phyloP scores from a whole-genome alignment of 2,329 filamentous ascomycete genomes.

The Purpureocillium lavendulum region DNA sequence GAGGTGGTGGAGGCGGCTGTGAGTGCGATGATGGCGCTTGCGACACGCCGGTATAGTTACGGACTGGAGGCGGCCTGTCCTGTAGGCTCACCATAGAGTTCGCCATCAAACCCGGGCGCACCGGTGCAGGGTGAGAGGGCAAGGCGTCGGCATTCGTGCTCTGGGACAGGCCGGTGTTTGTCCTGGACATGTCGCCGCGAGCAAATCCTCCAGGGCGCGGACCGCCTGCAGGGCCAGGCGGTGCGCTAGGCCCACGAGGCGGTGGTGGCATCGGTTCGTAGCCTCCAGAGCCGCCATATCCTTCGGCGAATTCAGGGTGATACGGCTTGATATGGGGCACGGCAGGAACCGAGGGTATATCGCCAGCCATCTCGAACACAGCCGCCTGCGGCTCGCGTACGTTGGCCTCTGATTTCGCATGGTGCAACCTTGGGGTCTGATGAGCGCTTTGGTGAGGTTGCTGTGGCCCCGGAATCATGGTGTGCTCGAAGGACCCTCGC shows the following conservation, averaged over 20 bases:
- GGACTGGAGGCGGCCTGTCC: constrained; percentile 49
- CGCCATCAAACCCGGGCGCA: constrained; percentile 54
- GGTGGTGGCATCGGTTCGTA: constrained; percentile 19
- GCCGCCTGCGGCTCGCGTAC: constrained; percentile 56
- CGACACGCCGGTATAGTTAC: constrained; percentile 44
- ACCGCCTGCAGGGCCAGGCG: constrained; percentile 13
- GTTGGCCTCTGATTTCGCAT: constrained; percentile 61
- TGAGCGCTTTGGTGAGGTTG: constrained; percentile 41
- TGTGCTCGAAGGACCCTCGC: constrained; percentile 38
- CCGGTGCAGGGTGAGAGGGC: constrained; percentile 52
- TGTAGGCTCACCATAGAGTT: constrained; percentile 48
- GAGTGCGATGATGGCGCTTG: constrained; percentile 18
- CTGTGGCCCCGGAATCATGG: constrained; percentile 30
- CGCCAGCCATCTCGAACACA: constrained; percentile 65
- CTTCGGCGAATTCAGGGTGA: constrained; percentile 14
- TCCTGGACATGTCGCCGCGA: constrained; percentile 5
- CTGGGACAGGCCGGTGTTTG: constrained; percentile 18
- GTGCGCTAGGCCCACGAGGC: constrained; percentile 21
- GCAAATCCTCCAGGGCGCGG: not conserved
- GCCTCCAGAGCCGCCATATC: constrained; percentile 14
- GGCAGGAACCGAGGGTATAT: constrained; percentile 48
- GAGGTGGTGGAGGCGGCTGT: constrained; percentile 17
- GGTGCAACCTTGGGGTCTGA: constrained; percentile 44
- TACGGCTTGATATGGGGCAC: constrained; percentile 27
- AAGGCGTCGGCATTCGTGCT: constrained; percentile 34